A percentile compares a stretch with the other conserved stretches of the same genome.
Conservation (phyloP, 192 early-diverging fungal genomes). For the Neocallimastix lanati region DNA sequence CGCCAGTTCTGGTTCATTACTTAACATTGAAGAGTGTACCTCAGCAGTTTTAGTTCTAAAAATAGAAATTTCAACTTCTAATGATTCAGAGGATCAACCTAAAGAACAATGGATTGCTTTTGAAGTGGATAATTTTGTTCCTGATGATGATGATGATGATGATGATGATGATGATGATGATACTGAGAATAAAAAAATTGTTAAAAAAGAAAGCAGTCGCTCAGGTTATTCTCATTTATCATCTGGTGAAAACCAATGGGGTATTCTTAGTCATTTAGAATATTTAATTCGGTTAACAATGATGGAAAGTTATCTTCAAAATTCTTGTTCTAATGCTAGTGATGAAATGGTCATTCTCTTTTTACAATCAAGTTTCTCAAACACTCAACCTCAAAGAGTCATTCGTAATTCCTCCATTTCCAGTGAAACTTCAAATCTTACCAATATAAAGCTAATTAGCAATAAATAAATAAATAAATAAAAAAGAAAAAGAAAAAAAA, state of each 20-base stretch:
- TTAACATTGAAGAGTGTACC: conserved; percentile 56
- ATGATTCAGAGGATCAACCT: neutral
- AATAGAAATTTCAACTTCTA: conserved; percentile 10
- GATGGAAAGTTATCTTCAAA: neutral
- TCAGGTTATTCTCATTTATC: no score
- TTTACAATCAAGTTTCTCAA: neutral
- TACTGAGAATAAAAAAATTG: neutral
- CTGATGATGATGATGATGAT: neutral
- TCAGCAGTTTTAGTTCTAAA: conserved; percentile 56
- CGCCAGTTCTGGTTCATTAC: conserved; percentile 44
- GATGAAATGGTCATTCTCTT: neutral
- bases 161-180: no score
- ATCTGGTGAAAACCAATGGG: neutral
- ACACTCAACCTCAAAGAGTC: neutral
- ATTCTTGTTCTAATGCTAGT: neutral
- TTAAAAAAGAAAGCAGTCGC: no score
- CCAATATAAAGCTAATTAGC: no score
- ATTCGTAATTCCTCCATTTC: neutral
- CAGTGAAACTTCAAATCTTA: neutral
- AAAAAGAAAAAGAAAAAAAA: no score
- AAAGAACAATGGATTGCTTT: neutral
- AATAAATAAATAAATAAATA: no score
- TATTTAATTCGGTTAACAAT: neutral
- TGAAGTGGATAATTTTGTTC: neutral
- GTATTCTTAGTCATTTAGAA: neutral